A percentile compares a stretch with the other conserved stretches of the same genome.
These are phyloP conservation scores for Tuber microsphaerosporum DNA, from an alignment of 495 filamentous ascomycete species.

Conservation along the genomic window DNA sequence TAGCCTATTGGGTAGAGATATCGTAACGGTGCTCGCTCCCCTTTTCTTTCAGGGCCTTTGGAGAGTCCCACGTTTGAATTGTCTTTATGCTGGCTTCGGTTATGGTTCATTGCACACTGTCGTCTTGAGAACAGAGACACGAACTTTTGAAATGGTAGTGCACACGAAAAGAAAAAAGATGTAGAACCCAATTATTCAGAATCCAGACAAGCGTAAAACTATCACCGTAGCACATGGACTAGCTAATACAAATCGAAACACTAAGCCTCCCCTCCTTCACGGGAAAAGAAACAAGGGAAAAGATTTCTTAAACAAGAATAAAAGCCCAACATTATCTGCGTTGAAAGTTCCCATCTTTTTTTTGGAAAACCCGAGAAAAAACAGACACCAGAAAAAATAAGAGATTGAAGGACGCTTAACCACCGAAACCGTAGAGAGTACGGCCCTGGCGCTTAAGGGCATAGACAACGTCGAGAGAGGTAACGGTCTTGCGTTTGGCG, in stretches of 20 bases:
- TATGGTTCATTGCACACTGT: background rate
- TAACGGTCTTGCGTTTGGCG: constrained; percentile 97
- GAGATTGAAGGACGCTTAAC: constrained; percentile 52
- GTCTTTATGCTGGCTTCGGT: background rate
- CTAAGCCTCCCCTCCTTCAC: background rate
- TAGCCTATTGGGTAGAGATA: background rate
- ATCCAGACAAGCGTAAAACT: background rate
- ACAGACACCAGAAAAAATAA: background rate
- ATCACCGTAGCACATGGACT: constrained; percentile 3
- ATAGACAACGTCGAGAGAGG: constrained; percentile 90
- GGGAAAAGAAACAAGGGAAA: background rate
- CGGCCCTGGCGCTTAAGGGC: constrained; percentile 91
- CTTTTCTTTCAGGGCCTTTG: background rate
- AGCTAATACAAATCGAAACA: constrained; percentile 4
- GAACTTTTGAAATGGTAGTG: background rate
- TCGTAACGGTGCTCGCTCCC: background rate
- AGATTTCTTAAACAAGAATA: background rate
- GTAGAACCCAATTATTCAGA: background rate
- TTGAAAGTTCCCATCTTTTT: background rate
- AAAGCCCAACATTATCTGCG: background rate
- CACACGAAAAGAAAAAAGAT: background rate
- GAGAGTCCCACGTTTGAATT: background rate
- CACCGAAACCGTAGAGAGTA: constrained; percentile 97
- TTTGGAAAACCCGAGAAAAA: background rate
- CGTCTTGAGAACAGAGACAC: background rate